These are phyloP conservation scores for Alternaria brassicicola DNA, from an alignment of 2,329 filamentous ascomycete genomes.

Conservation along the genomic window DNA sequence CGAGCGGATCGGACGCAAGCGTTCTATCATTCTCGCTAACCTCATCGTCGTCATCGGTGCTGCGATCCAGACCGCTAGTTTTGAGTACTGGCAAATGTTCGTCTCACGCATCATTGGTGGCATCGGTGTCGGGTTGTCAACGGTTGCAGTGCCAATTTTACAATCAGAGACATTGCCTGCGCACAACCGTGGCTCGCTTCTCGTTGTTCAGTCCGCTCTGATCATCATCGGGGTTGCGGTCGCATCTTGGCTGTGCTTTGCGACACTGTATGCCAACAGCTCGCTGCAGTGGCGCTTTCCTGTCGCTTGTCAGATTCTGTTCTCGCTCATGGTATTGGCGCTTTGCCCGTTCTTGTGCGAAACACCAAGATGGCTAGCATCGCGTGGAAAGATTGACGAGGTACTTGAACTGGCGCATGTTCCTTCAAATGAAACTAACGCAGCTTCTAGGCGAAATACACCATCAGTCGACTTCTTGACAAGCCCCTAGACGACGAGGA, in stretches of 20 bases:
- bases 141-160: slow-evolving; percentile 54
- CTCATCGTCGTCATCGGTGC: slow-evolving; percentile 43
- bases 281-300: slow-evolving; percentile 51
- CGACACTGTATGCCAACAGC: slow-evolving; percentile 17
- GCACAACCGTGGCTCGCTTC: slow-evolving; percentile 21
- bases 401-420: slow-evolving; percentile 10
- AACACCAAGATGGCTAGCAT: slow-evolving; percentile 50
- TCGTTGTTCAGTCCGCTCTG: slow-evolving; percentile 21
- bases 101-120: slow-evolving; percentile 49
- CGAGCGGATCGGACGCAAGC: slow-evolving; percentile 61
- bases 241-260: slow-evolving; percentile 25
- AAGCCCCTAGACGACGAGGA: slow-evolving; percentile 39
- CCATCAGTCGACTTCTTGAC: slow-evolving; percentile 41
- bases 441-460: slow-evolving; percentile 16
- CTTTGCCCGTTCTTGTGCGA: slow-evolving; percentile 49
- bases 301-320: slow-evolving; percentile 61
- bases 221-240: slow-evolving; percentile 25
- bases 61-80: slow-evolving; percentile 40
- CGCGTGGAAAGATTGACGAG: slow-evolving; percentile 31
- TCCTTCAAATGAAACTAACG: not conserved
- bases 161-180: slow-evolving; percentile 49
- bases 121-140: slow-evolving; percentile 55
- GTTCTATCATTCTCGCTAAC: slow-evolving; percentile 63
- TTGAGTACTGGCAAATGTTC: slow-evolving; percentile 41
- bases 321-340: slow-evolving; percentile 62